phyloP scores from a whole-genome alignment of 805 yeast genomes.

The Geotrichum ghanense region DNA sequence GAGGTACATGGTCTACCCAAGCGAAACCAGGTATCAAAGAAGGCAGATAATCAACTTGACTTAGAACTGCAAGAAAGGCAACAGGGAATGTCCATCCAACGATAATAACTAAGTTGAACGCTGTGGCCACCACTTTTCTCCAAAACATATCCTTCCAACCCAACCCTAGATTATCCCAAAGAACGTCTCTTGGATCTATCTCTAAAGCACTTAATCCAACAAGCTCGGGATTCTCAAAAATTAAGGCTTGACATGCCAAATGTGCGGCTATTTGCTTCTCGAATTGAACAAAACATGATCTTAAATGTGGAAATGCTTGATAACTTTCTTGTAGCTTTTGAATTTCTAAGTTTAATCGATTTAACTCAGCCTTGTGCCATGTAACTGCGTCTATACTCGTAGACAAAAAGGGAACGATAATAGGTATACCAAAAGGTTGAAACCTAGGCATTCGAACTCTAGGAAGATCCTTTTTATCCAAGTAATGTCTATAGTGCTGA shows the following conservation, averaged over 20 bases:
- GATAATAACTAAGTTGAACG: constrained; percentile 39
- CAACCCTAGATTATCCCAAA: constrained; percentile 52
- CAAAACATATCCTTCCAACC: constrained; percentile 28
- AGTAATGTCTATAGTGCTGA: constrained; percentile 30
- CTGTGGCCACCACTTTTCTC: constrained; percentile 34
- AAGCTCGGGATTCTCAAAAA: constrained; percentile 25
- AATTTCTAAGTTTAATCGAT: constrained; percentile 53
- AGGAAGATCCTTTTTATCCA: constrained; percentile 57
- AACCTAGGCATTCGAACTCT: constrained; percentile 39
- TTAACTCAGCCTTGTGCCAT: constrained; percentile 51
- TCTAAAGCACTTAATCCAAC: constrained; percentile 21
- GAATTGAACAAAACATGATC: constrained; percentile 49
- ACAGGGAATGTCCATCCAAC: constrained; percentile 74
- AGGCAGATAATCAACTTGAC: constrained; percentile 60
- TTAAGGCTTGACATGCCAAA: constrained; percentile 48
- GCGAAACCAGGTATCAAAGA: constrained; percentile 47
- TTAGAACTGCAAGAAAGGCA: constrained; percentile 62
- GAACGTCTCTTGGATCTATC: constrained; percentile 53
- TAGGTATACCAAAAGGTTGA: constrained; percentile 3
- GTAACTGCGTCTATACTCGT: constrained; percentile 60
- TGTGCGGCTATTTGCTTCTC: constrained; percentile 44
- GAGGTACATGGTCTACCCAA: constrained; percentile 47
- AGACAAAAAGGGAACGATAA: constrained; percentile 42
- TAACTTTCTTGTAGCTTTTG: constrained; percentile 37
- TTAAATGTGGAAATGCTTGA: constrained; percentile 25